Base-by-base conservation (phyloP, 2,329 filamentous ascomycete species). In the Hirsutella thompsonii region DNA sequence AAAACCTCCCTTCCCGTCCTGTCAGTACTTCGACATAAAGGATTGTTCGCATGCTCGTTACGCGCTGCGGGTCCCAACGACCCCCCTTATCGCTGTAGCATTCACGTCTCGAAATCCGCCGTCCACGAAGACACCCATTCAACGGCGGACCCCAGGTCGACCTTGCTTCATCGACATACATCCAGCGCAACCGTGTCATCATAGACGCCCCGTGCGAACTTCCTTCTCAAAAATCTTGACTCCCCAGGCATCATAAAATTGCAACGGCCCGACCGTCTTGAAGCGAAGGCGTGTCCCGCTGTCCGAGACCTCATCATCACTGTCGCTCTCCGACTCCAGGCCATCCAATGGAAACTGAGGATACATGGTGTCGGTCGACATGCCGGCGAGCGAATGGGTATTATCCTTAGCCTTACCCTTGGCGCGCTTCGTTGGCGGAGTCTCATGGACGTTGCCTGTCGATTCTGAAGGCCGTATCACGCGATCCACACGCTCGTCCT, bases 221-320 rank as follows among this genome's bases (percentile, higher is more conserved):
- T 77, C 72, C 55, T 76, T 77, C 49, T 72, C 65, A 47, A 78
- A 79, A 38, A 79, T 77, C 45, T 63, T 64, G 29, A 77, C 63
- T 0, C 64, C 72, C 60, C 60, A 62, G 9, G 61, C 60, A 28
- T 63, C 60, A 37, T 62, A 61, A 44, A 62, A 63, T 33, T 57
- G 60, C 32, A 63, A 42, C 14, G 58, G 58, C 2, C 59, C 59
- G 30, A 60, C 50, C 1, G 59, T 61, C 50, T 55, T 61, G 41
- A 58, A 58, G 14, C 58, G 52, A 38, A 62, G 54, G 32, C 57
- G 52, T 35, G 52, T 55, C 20, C 55, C 58, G 35, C 46, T 52
- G 41, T 56, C 56, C 26, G 49, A 48, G 9, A 8, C 52, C 38
- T 57, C 52, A 20, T 60, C 57, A 2, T 62, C 59, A 37, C 53